Percentiles rank a stretch among this genome's conserved stretches.
Evolutionary conservation across 2,329 filamentous ascomycete species (phyloP).

Genomic region (Zalaria obscura): DNA sequence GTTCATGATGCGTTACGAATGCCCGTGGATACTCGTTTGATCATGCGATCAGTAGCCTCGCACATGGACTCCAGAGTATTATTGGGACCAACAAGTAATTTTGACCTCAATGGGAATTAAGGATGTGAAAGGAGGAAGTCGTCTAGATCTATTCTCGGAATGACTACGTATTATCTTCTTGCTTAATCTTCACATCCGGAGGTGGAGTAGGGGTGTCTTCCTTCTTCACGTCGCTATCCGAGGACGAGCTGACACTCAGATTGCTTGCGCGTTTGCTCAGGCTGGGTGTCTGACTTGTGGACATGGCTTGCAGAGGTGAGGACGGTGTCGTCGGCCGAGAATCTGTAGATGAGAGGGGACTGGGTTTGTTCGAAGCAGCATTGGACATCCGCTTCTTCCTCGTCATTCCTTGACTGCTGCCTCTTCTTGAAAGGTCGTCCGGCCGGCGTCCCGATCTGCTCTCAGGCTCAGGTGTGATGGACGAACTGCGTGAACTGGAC

Average conservation of each 20-base stretch:
- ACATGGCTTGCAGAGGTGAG: background rate
- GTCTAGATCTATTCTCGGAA: no score
- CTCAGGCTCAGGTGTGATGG: constrained; percentile 16
- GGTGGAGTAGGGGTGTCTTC: constrained; percentile 6
- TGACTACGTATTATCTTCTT: background rate
- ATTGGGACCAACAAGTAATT: no score
- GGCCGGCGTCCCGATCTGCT: background rate
- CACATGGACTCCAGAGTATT: no score
- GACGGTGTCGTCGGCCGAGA: background rate
- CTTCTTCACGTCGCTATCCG: constrained; percentile 6
- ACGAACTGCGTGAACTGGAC: constrained; percentile 15
- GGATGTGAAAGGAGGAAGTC: no score
- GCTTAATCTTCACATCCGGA: constrained; percentile 6
- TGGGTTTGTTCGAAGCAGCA: background rate
- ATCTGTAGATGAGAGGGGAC: constrained; percentile 1
- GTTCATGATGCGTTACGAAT: no score
- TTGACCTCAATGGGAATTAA: no score
- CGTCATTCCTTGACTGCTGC: constrained; percentile 4
- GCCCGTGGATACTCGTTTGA: no score
- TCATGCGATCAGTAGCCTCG: no score
- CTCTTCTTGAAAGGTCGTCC: background rate
- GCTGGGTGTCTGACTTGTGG: background rate
- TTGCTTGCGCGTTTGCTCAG: constrained; percentile 7
- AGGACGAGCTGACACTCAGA: constrained; percentile 5
- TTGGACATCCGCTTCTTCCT: constrained; percentile 1